Conservation (phyloP, 2,329 filamentous ascomycete genomes). For the Aspergillus hortae region DNA sequence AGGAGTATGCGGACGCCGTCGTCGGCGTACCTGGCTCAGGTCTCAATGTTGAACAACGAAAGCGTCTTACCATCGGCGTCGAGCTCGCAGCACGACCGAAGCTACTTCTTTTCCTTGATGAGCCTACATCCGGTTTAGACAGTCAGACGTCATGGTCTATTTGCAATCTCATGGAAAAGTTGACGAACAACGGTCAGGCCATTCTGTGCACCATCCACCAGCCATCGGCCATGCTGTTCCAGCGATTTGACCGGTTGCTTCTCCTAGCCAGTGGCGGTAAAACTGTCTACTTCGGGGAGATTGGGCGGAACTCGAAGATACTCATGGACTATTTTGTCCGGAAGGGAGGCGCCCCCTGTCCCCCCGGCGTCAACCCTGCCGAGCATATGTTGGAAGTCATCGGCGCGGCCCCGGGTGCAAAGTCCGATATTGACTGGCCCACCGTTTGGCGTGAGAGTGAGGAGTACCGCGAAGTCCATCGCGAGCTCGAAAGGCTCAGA, state of each 20-base stretch:
- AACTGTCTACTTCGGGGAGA: slow-evolving; percentile 64
- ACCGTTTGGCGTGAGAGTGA: slow-evolving; percentile 54
- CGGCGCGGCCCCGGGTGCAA: slow-evolving; percentile 56
- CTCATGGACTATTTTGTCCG: slow-evolving; percentile 61
- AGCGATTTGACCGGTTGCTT: slow-evolving; percentile 66
- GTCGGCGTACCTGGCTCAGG: slow-evolving; percentile 82
- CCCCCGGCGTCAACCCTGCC: slow-evolving; percentile 61
- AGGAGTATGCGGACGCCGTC: slow-evolving; percentile 79
- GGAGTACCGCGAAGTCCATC: slow-evolving; percentile 50
- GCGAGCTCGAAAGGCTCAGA: slow-evolving; percentile 50
- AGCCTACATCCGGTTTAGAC: slow-evolving; percentile 87
- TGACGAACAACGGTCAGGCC: slow-evolving; percentile 80
- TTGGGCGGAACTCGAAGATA: slow-evolving; percentile 54
- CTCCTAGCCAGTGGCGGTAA: slow-evolving; percentile 61
- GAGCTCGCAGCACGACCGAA: slow-evolving; percentile 89
- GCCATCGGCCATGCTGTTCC: slow-evolving; percentile 84
- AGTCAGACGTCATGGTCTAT: slow-evolving; percentile 90
- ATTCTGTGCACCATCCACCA: slow-evolving; percentile 94
- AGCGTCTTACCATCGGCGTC: slow-evolving; percentile 82
- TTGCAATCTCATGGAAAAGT: slow-evolving; percentile 75
- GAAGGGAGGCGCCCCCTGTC: slow-evolving; percentile 54
- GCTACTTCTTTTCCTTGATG: slow-evolving; percentile 82
- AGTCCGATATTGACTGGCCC: slow-evolving; percentile 50
- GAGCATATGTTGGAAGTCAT: slow-evolving; percentile 63
- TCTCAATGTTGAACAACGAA: slow-evolving; percentile 58